phyloP scores from a whole-genome alignment of 441 rosid genomes.

The Populus hybrid region DNA sequence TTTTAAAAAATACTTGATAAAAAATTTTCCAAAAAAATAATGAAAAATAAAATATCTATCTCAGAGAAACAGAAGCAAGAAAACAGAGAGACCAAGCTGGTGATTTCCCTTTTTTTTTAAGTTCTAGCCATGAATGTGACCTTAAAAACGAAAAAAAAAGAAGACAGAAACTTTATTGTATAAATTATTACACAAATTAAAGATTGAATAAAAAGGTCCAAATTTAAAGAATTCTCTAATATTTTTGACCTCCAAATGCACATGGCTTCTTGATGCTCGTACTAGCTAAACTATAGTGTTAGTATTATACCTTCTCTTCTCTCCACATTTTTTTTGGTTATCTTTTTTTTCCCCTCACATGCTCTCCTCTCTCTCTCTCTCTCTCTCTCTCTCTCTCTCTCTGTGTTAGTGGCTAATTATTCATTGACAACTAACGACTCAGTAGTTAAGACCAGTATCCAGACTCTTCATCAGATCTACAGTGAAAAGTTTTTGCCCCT shows the following conservation, averaged over 20 bases:
- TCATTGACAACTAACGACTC: conserved; percentile 37
- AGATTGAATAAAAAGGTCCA: conserved; percentile 7
- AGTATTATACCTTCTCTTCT: conserved; percentile 18
- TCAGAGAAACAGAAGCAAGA: background rate
- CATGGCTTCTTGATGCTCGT: conserved; percentile 53
- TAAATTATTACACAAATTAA: conserved; percentile 17
- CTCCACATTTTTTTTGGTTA: conserved; percentile 27
- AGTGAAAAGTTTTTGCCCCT: conserved; percentile 22
- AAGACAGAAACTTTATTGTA: background rate
- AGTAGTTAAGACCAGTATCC: conserved; percentile 26
- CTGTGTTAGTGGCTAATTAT: background rate
- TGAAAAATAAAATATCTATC: background rate
- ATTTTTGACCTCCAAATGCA: conserved; percentile 67
- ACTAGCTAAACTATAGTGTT: background rate
- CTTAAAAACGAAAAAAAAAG: conserved; percentile 17
- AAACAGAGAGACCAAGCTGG: background rate
- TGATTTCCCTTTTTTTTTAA: too few species aligned
- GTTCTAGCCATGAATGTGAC: conserved; percentile 20
- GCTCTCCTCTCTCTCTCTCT: conserved; percentile 20
- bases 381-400: too few species aligned
- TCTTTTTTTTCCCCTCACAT: conserved; percentile 42
- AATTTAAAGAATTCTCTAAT: conserved; percentile 35
- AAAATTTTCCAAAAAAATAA: background rate
- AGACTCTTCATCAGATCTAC: conserved; percentile 35
- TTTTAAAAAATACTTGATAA: conserved; percentile 12